Percentiles rank a stretch among this genome's conserved stretches.
These are phyloP conservation scores for Fusarium stilboides DNA, from an alignment of 2,329 filamentous ascomycete genomes.

Conservation along the genomic window DNA sequence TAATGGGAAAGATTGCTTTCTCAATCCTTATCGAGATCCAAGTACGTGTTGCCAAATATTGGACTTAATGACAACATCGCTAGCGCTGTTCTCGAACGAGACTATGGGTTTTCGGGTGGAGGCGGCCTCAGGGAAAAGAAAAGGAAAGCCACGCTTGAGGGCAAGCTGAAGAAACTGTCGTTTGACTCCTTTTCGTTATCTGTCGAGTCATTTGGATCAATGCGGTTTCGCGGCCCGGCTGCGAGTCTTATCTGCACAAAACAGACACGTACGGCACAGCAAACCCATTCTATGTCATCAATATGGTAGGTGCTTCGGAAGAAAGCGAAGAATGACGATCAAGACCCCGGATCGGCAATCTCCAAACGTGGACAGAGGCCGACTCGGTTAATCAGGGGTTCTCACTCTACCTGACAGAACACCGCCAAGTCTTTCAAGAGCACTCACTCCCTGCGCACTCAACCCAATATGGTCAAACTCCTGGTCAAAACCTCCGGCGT, in stretches of 20 bases:
- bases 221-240: neutral
- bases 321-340: conserved; percentile 33
- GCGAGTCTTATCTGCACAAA: neutral
- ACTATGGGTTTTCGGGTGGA: conserved; percentile 2
- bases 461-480: neutral
- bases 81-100: conserved; percentile 7
- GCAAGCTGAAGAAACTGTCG: conserved; percentile 8
- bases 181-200: conserved; percentile 13
- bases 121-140: conserved; percentile 8
- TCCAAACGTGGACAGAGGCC: conserved; percentile 22
- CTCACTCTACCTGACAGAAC: neutral
- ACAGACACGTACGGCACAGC: conserved; percentile 1
- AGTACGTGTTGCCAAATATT: conserved; percentile 21
- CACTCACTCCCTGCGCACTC: neutral
- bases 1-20: neutral
- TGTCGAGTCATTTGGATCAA: neutral
- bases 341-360: conserved; percentile 43
- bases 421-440: neutral
- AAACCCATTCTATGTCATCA: conserved; percentile 18
- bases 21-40: neutral
- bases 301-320: conserved; percentile 27
- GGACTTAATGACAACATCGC: conserved; percentile 1
- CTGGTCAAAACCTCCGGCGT: conserved; percentile 9
- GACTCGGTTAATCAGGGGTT: conserved; percentile 3
- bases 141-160: conserved; percentile 2